Evolutionary conservation across 2,329 filamentous ascomycete species (phyloP).

Genomic region (Fusarium phyllophilum): DNA sequence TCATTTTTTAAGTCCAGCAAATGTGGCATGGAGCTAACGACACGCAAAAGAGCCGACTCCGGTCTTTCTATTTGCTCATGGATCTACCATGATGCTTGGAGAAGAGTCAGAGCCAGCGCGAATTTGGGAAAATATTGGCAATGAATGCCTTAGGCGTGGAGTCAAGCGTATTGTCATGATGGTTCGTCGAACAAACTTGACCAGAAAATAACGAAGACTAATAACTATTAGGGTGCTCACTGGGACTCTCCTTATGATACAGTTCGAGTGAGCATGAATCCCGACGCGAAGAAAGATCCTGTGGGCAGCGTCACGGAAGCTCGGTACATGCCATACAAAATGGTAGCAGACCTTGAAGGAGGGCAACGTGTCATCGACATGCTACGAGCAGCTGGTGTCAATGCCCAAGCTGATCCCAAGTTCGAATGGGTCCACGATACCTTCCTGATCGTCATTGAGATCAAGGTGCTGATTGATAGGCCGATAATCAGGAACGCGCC

Average conservation of each 20-base stretch:
- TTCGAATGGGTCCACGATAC: conserved; percentile 81
- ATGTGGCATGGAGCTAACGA: not conserved
- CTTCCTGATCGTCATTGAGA: conserved; percentile 64
- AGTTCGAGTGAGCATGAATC: conserved; percentile 70
- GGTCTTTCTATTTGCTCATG: conserved; percentile 31
- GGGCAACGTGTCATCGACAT: conserved; percentile 60
- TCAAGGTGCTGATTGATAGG: not conserved
- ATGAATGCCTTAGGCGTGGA: conserved; percentile 20
- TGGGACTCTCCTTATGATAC: conserved; percentile 67
- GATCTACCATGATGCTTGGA: conserved; percentile 36
- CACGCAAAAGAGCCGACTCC: conserved; percentile 1
- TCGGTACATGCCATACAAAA: conserved; percentile 70
- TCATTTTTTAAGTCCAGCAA: fast-evolving
- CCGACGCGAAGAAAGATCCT: conserved; percentile 67
- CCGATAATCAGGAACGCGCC: not conserved
- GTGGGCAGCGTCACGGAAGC: conserved; percentile 73
- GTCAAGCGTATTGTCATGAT: conserved; percentile 31
- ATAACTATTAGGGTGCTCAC: conserved; percentile 56
- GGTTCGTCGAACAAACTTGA: conserved; percentile 5
- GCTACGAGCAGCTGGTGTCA: conserved; percentile 62
- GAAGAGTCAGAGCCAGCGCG: conserved; percentile 26
- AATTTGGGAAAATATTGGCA: conserved; percentile 33
- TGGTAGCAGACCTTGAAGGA: conserved; percentile 68
- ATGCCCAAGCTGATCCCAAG: conserved; percentile 59
- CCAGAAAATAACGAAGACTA: no score